Evolutionary conservation across 495 filamentous ascomycete genomes (phyloP), one percentile per base, ranked within the genome.

Genomic region (Aspergillus steynii): DNA sequence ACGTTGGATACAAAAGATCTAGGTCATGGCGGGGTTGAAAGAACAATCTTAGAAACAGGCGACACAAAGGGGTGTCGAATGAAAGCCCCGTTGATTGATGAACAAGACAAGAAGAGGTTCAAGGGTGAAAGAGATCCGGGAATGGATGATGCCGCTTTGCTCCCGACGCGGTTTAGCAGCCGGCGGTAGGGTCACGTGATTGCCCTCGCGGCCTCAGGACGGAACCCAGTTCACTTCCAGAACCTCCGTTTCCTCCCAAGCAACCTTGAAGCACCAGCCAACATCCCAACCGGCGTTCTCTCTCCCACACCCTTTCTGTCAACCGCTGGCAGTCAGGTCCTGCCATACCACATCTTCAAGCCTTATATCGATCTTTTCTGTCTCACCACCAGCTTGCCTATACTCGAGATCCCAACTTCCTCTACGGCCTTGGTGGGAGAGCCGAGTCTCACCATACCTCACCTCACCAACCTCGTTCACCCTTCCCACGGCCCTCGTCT

Each of bases 71-170:
- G 55, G 37, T 10, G 34, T n/a, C 32, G 52, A 59, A 9, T 29
- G 25, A 48, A 32, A 61, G 31, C 45, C 61, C 60, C n/a, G 59
- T 61, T 15, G 28, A 50, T 25, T 46, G 46, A 61, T 42, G 47
- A 9, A 26, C 31, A 27, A n/a, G 12, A 29, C 49, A 46, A 50
- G 48, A 20, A 20, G 20, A 20, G 32, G 47, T 51, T 52, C 29
- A 60, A 70, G 69, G 66, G 68, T 61, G 45, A 67, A 61, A 55
- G 58, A 28, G 55, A 69, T 8, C 69, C 14, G 15, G 45, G 42
- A 25, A 29, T 50, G 70, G 10, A 59, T 56, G 53, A 31, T 61
- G 59, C 47, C 46, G 46, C 28, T 47, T 47, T 46, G 53, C 53
- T 62, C 60, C 60, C 49, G 54, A 62, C 60, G 53, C 52, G 66